These are phyloP conservation scores for Azolla pinnata DNA, from an alignment of 75 land plant genomes.

Conservation along the genomic window DNA sequence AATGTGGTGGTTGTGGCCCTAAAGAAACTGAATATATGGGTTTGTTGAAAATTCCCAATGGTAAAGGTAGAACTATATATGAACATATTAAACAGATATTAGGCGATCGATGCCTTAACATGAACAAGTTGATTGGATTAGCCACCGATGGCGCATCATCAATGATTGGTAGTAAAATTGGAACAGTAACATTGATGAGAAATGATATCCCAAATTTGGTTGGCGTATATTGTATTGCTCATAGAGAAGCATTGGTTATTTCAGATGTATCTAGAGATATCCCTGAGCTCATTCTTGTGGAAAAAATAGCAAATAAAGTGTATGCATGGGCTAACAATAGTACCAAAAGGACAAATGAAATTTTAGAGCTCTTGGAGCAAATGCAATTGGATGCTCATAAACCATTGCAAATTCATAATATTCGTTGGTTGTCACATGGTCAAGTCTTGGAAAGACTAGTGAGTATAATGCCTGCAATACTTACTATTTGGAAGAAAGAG, in stretches of 20 bases:
- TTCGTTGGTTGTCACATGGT: neutral
- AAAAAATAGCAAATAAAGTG: no score
- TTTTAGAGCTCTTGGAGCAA: neutral
- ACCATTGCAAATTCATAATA: neutral
- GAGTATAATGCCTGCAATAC: neutral
- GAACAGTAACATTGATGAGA: neutral
- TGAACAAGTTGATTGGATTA: neutral
- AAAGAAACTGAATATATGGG: neutral
- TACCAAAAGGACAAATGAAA: neutral
- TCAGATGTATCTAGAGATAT: neutral
- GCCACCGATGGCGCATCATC: conserved; percentile 5
- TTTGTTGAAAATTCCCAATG: neutral
- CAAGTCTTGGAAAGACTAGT: conserved; percentile 3
- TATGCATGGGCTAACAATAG: no score
- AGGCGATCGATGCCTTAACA: neutral
- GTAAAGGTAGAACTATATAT: neutral
- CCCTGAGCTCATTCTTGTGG: neutral
- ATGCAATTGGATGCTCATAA: neutral
- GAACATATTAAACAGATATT: no score
- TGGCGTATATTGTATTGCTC: conserved; percentile 7
- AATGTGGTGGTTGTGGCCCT: neutral
- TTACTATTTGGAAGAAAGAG: neutral
- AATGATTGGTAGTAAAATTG: neutral
- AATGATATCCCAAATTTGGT: neutral
- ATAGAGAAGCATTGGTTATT: conserved; percentile 5